phyloP scores from a whole-genome alignment of 176 grass and related monocot species.

The Puya raimondii region DNA sequence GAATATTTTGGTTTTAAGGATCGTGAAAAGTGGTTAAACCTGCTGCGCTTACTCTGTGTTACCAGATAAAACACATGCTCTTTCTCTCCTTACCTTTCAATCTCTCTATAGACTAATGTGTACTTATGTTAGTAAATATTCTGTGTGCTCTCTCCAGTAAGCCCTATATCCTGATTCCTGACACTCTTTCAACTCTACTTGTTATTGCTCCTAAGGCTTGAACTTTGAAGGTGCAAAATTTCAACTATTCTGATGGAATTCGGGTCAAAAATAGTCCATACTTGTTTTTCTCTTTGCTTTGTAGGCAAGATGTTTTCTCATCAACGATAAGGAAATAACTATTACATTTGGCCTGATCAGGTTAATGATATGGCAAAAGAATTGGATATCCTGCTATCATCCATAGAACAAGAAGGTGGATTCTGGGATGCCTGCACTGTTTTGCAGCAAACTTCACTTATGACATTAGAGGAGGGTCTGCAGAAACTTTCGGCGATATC shows the following conservation, averaged over 20 bases:
- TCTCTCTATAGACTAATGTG: too few relatives aligned
- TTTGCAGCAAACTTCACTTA: slow-evolving; percentile 57
- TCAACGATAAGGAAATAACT: not conserved
- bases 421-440: slow-evolving; percentile 70
- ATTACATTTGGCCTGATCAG: slow-evolving; percentile 21
- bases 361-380: slow-evolving; percentile 75
- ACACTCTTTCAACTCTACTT: too few relatives aligned
- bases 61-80: not conserved
- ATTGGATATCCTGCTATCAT: slow-evolving; percentile 53
- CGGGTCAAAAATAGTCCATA: too few relatives aligned
- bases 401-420: slow-evolving; percentile 78
- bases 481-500: slow-evolving; percentile 52
- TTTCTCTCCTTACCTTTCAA: not conserved
- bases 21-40: not conserved
- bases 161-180: too few relatives aligned
- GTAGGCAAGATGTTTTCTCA: not conserved
- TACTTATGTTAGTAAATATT: too few relatives aligned
- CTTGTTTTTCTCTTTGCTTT: not conserved
- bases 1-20: not conserved
- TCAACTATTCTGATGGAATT: too few relatives aligned
- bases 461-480: slow-evolving; percentile 46
- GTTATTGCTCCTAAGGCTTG: too few relatives aligned
- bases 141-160: too few relatives aligned
- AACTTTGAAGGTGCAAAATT: too few relatives aligned
- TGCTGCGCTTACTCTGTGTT: not conserved